Conservation (phyloP, 345 rosid species). For the Moricandia arvensis region DNA sequence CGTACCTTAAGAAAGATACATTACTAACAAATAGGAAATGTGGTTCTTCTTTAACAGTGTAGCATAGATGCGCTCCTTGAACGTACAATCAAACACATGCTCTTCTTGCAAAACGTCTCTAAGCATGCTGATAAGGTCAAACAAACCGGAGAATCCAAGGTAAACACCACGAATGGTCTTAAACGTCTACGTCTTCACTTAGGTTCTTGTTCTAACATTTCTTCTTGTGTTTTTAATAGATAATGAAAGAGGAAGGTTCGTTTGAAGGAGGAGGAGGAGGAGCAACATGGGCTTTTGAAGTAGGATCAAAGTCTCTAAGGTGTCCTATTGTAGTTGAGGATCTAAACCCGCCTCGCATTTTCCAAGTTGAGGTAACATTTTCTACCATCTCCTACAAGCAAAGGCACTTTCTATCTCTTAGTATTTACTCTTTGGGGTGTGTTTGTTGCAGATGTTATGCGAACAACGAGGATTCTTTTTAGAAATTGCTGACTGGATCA, state of each 20-base stretch:
- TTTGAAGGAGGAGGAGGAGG: slow-evolving; percentile 68
- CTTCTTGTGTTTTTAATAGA: slow-evolving; percentile 39
- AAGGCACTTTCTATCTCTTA: no score
- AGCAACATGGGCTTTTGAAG: slow-evolving; percentile 98
- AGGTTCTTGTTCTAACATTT: slow-evolving; percentile 5
- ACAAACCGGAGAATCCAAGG: slow-evolving; percentile 84
- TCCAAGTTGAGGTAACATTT: slow-evolving; percentile 82
- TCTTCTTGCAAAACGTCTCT: slow-evolving; percentile 92
- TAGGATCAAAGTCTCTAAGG: slow-evolving; percentile 78
- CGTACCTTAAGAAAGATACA: neutral
- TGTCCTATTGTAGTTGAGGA: slow-evolving; percentile 98
- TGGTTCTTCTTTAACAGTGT: slow-evolving; percentile 56
- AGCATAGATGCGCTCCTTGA: slow-evolving; percentile 97
- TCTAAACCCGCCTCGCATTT: slow-evolving; percentile 79
- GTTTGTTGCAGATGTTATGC: slow-evolving; percentile 70
- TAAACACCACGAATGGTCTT: slow-evolving; percentile 18
- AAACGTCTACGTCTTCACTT: neutral
- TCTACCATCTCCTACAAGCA: no score
- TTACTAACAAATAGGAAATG: slow-evolving; percentile 1
- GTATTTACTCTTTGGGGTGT: neutral
- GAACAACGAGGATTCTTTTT: slow-evolving; percentile 93
- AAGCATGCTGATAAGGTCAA: slow-evolving; percentile 92
- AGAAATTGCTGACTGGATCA: slow-evolving; percentile 85
- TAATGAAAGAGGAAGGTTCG: slow-evolving; percentile 52
- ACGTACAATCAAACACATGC: slow-evolving; percentile 97